Evolutionary conservation across 2,329 filamentous ascomycete genomes (phyloP), one percentile per base, ranked within the genome.

Genomic region (Beauveria varroae): DNA sequence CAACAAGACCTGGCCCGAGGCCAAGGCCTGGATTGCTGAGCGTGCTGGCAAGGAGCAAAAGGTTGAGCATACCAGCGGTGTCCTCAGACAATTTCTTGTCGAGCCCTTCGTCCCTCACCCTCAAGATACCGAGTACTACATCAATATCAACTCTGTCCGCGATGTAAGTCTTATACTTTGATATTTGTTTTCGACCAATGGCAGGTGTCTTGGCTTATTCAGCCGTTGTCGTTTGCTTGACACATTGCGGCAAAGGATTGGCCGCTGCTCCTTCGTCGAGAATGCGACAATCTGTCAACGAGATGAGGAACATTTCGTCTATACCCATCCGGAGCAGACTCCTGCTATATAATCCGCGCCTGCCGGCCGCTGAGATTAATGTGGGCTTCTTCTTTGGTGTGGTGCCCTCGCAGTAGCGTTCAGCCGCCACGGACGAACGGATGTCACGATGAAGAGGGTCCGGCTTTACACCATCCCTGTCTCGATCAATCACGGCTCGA

Each of bases 101-200:
- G 95, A 99, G 86, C 95, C 95, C 57, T 98, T 99, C 74, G 93
- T 98, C 65, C 95, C 93, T 72, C 95, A 99, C 79, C 89, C 93
- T 67, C 85, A 92, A 71, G 89, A 92, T 76, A 97, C 93, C 67
- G 95, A 99, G 80, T 98, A 98, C 83, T 99, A 99, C 81, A 96
- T 99, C 83, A 97, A 97, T 87, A 99, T 99, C 83, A 95, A 97
- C 86, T 98, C 95, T 66, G 93, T 96, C 73, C 90, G 95, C 83
- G 95, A 98, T 88, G 95, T 98, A 87, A 87, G 92, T 87, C 64
- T 63, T 63, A 57, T 60, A 65, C 64, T 64, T 64, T 66, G 50
- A 44, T 54, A 60, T 34, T 63, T 51, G 57, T 61, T 55, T n/a
- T 37, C 5, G n/a, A 50, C 34, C 52, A 60, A 60, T 64, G 64